phyloP scores from a whole-genome alignment of 164 flowering plant species.

The Annona cherimola region DNA sequence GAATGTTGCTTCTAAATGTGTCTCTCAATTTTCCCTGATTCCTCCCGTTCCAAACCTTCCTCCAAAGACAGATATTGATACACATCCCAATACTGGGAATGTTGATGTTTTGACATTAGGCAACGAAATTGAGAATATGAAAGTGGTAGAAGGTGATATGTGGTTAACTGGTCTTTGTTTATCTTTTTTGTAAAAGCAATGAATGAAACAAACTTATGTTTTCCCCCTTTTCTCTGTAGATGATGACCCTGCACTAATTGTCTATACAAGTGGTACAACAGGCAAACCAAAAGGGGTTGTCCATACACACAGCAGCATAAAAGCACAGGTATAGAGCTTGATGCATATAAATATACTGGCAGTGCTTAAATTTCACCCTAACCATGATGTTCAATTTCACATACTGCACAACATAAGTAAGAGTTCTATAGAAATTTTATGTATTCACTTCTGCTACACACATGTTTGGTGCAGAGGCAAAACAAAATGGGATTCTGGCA shows the following conservation, averaged over 20 bases:
- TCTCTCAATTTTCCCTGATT: constrained; percentile 58
- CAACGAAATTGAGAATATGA: constrained; percentile 23
- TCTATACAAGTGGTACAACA: constrained; percentile 98
- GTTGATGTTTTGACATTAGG: constrained; percentile 18
- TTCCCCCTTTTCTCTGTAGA: constrained; percentile 24
- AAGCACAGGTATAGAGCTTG: constrained; percentile 59
- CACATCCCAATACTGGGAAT: constrained; percentile 19
- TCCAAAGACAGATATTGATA: constrained; percentile 21
- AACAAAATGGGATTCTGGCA: neutral
- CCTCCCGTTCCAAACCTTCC: constrained; percentile 44
- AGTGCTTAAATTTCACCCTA: neutral
- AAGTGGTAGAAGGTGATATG: constrained; percentile 34
- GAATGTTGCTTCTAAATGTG: constrained; percentile 65
- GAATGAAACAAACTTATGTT: constrained; percentile 1
- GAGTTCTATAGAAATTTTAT: no score
- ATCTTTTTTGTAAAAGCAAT: neutral
- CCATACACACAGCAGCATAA: constrained; percentile 80
- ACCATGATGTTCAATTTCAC: neutral
- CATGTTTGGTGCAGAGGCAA: neutral
- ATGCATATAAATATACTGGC: neutral
- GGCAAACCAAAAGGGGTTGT: constrained; percentile 99
- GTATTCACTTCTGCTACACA: no score
- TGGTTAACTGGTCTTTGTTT: neutral
- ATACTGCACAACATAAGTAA: no score
- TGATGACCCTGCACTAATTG: constrained; percentile 73